phyloP scores from a whole-genome alignment of 192 early-diverging fungal genomes.

The Coemansia sp. region DNA sequence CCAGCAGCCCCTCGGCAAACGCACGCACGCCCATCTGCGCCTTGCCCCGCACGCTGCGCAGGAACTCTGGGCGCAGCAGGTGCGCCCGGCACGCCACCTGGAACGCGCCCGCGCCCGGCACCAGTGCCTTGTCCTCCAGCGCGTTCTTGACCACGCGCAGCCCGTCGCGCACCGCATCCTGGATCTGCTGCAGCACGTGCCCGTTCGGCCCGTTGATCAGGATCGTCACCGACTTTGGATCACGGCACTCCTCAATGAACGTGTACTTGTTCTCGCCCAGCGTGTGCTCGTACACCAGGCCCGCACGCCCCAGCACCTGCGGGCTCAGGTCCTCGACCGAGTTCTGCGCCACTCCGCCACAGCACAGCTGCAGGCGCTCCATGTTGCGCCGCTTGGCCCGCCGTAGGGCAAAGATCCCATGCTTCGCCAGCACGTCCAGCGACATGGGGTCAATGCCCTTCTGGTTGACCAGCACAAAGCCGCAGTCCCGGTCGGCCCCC shows the following conservation, averaged over 20 bases:
- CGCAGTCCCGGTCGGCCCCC: constrained; percentile 68
- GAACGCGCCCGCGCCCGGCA: constrained; percentile 96
- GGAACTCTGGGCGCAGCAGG: constrained; percentile 69
- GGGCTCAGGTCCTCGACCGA: constrained; percentile 92
- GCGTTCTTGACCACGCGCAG: constrained; percentile 98
- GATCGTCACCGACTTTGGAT: constrained; percentile 86
- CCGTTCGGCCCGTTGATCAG: constrained; percentile 93
- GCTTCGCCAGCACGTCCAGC: constrained; percentile 93
- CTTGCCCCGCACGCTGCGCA: constrained; percentile 82
- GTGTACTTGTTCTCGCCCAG: constrained; percentile 99
- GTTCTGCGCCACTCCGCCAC: constrained; percentile 94
- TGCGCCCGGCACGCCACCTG: constrained; percentile 83
- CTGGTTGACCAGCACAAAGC: constrained; percentile 97
- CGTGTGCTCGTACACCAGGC: constrained; percentile 91
- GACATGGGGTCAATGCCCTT: constrained; percentile 99
- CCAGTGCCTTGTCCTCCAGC: constrained; percentile 84
- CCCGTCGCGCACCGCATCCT: constrained; percentile 97
- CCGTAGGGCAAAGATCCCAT: constrained; percentile 89
- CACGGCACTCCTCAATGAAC: constrained; percentile 92
- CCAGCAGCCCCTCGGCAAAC: constrained; percentile 91
- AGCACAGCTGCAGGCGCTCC: constrained; percentile 94
- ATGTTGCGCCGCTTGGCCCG: constrained; percentile 99
- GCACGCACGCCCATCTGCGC: constrained; percentile 96
- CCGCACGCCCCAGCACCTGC: constrained; percentile 82
- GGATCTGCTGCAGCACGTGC: constrained; percentile 89